Conservation (phyloP, 768 basidiomycete species). For the Collybia sordida region DNA sequence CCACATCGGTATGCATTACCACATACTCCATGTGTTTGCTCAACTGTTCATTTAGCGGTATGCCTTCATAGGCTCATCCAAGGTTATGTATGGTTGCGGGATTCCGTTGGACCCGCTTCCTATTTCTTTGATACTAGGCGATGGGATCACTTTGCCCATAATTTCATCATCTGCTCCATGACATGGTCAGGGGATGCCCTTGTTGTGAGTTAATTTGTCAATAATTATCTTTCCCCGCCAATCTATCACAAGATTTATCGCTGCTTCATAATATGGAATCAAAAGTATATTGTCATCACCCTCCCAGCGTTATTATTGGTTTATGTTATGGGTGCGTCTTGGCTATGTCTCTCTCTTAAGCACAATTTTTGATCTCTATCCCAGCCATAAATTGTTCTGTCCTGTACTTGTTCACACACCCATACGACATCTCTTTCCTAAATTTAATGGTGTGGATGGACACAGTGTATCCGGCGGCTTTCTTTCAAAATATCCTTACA, state of each 20-base stretch:
- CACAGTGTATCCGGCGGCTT: conserved; percentile 5
- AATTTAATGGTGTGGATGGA: neutral
- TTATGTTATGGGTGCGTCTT: conserved; percentile 14
- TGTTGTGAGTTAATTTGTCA: conserved; percentile 8
- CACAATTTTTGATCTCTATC: no score
- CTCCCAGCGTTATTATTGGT: conserved; percentile 17
- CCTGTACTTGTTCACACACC: conserved; percentile 18
- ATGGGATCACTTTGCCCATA: conserved; percentile 24
- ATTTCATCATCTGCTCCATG: conserved; percentile 21
- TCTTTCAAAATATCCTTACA: conserved; percentile 22
- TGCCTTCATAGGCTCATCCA: conserved; percentile 21
- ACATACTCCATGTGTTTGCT: neutral
- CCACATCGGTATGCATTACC: conserved; percentile 18
- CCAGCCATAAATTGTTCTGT: conserved; percentile 10
- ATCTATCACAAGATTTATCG: conserved; percentile 16
- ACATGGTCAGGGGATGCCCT: conserved; percentile 28
- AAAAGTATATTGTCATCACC: conserved; percentile 17
- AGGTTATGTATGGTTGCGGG: conserved; percentile 17
- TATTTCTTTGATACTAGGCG: conserved; percentile 21
- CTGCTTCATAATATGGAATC: conserved; percentile 23
- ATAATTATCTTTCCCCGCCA: no score
- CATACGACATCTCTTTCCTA: conserved; percentile 8
- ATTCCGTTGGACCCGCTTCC: conserved; percentile 12
- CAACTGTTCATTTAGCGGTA: neutral
- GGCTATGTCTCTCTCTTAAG: neutral